A percentile compares a stretch with the other conserved stretches of the same genome.
phyloP scores from a whole-genome alignment of 495 filamentous ascomycete genomes.

The Penicillium verhagenii region DNA sequence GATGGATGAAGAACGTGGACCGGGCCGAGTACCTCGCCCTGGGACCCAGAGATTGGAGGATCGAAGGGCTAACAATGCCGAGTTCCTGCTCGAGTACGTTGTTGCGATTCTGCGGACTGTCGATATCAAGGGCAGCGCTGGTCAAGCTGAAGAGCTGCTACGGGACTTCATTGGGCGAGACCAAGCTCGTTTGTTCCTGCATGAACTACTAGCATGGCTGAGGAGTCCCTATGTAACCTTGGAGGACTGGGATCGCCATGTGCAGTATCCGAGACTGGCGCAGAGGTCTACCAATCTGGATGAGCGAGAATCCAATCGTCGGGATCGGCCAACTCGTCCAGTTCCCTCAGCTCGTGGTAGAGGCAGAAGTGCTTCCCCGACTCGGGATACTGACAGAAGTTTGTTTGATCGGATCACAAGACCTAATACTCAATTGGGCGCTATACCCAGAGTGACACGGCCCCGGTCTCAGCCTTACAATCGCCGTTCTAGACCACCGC shows the following conservation, averaged over 20 bases:
- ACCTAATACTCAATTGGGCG: slow-evolving; percentile 1
- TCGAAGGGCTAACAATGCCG: slow-evolving; percentile 70
- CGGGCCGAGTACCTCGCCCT: slow-evolving; percentile 25
- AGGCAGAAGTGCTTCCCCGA: slow-evolving; percentile 26
- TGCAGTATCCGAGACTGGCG: slow-evolving; percentile 58
- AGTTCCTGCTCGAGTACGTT: slow-evolving; percentile 88
- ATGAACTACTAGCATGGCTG: slow-evolving; percentile 80
- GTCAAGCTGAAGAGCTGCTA: slow-evolving; percentile 87
- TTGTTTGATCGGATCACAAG: slow-evolving; percentile 29
- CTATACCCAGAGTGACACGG: background rate
- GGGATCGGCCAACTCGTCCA: background rate
- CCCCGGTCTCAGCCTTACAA: slow-evolving; percentile 18
- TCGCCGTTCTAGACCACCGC: slow-evolving; percentile 25
- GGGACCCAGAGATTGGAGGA: slow-evolving; percentile 38
- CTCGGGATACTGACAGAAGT: slow-evolving; percentile 17
- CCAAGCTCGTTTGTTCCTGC: slow-evolving; percentile 76
- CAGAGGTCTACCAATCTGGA: background rate
- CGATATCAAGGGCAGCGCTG: slow-evolving; percentile 80
- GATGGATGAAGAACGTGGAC: slow-evolving; percentile 15
- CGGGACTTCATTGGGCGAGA: slow-evolving; percentile 79
- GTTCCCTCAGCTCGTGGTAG: background rate
- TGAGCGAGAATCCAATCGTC: background rate
- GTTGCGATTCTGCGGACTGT: slow-evolving; percentile 85
- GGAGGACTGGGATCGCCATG: slow-evolving; percentile 76
- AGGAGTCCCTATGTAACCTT: slow-evolving; percentile 70